phyloP scores from a whole-genome alignment of 768 basidiomycete species.

The Russula compacta region DNA sequence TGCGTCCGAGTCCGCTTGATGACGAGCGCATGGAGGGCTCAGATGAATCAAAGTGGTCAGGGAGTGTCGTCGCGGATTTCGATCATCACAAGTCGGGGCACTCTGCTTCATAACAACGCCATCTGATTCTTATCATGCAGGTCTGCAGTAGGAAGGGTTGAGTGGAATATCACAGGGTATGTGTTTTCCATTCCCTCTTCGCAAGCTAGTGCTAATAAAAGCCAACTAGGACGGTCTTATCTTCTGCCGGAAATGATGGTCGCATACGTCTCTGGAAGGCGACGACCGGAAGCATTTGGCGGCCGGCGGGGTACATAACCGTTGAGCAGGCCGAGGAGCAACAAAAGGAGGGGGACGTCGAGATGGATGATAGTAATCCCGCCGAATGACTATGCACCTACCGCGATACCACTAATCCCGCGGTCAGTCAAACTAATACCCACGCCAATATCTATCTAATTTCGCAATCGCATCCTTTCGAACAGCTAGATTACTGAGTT shows the following conservation, averaged over 20 bases:
- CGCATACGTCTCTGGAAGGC: slow-evolving; percentile 81
- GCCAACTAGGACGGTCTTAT: slow-evolving; percentile 58
- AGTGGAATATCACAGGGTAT: slow-evolving; percentile 90
- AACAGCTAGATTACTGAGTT: background rate
- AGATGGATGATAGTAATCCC: slow-evolving; percentile 35
- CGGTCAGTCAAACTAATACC: background rate
- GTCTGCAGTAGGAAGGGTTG: slow-evolving; percentile 73
- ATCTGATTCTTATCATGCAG: slow-evolving; percentile 27
- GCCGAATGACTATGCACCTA: slow-evolving; percentile 26
- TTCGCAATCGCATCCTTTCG: background rate
- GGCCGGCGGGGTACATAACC: slow-evolving; percentile 71
- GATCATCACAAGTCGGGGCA: slow-evolving; percentile 64
- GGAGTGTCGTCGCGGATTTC: slow-evolving; percentile 73
- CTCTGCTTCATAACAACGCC: background rate
- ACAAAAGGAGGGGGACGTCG: slow-evolving; percentile 31
- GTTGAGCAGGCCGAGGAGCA: slow-evolving; percentile 63
- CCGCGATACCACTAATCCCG: background rate
- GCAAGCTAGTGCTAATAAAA: background rate
- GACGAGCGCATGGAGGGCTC: slow-evolving; percentile 30
- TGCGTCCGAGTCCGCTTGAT: slow-evolving; percentile 47
- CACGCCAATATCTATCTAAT: background rate
- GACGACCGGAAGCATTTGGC: slow-evolving; percentile 76
- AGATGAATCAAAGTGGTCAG: slow-evolving; percentile 60
- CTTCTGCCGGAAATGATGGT: slow-evolving; percentile 77
- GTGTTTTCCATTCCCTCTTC: slow-evolving; percentile 11